phyloP scores from a whole-genome alignment of 306 rosid genomes.

The Leucaena leucocephala region DNA sequence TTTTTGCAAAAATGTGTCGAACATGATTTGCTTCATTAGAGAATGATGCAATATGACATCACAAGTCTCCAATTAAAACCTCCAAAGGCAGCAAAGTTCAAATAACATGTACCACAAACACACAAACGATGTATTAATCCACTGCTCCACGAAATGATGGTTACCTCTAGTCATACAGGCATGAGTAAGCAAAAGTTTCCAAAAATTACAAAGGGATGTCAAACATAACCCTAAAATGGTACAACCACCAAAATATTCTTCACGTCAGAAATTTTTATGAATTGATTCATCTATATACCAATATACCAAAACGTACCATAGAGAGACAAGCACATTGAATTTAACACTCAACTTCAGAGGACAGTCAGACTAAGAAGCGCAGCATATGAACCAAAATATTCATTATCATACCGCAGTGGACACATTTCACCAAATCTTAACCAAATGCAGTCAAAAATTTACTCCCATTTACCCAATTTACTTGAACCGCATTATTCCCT shows the following conservation, averaged over 20 bases:
- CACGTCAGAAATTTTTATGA: background rate
- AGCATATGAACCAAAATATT: constrained; percentile 4
- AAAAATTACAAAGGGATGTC: background rate
- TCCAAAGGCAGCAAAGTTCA: constrained; percentile 16
- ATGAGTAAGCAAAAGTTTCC: background rate
- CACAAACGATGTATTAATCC: background rate
- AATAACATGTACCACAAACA: constrained; percentile 26
- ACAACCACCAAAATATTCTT: background rate
- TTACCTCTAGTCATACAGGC: background rate
- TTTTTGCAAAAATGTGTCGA: background rate
- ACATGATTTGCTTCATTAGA: constrained; percentile 3
- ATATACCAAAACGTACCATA: background rate
- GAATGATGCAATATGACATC: background rate
- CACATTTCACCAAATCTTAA: constrained; percentile 3
- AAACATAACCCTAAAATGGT: background rate
- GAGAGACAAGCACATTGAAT: background rate
- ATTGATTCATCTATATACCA: background rate
- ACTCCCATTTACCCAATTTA: background rate
- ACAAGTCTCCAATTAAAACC: constrained; percentile 16
- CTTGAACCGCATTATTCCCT: constrained; percentile 23
- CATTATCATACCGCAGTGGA: constrained; percentile 10
- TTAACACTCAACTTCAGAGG: background rate
- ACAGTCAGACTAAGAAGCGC: background rate
- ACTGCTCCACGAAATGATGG: background rate
- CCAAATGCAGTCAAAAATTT: background rate